phyloP scores from a whole-genome alignment of 176 grass and related monocot genomes.

The Rhynchospora breviuscula region DNA sequence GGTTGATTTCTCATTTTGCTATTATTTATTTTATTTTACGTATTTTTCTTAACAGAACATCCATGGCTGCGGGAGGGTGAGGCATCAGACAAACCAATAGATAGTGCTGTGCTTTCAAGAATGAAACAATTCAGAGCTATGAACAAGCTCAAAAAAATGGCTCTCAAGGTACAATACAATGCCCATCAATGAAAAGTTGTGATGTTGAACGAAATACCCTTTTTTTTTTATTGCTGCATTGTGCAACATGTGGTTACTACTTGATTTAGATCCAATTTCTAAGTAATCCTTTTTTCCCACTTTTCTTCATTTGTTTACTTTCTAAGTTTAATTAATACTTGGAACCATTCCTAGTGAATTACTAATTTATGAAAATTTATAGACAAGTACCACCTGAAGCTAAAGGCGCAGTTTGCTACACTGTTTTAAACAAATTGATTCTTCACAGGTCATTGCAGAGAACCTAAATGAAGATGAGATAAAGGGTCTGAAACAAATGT shows the following conservation, averaged over 20 bases:
- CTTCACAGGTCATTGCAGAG: slow-evolving; percentile 81
- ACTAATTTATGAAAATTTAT: background rate
- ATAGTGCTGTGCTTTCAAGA: slow-evolving; percentile 95
- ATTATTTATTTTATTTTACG: no score
- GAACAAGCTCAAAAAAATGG: slow-evolving; percentile 99
- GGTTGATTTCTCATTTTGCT: background rate
- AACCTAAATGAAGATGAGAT: slow-evolving; percentile 95
- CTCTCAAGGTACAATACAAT: slow-evolving; percentile 60
- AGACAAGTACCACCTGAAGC: background rate
- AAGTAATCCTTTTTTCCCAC: background rate
- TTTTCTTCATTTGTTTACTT: background rate
- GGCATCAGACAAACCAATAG: slow-evolving; percentile 93
- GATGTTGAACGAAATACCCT: background rate
- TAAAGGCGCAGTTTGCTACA: background rate
- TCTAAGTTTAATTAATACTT: background rate
- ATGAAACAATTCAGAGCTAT: slow-evolving; percentile 99
- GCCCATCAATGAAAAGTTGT: slow-evolving; percentile 7
- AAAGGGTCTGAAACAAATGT: slow-evolving; percentile 98
- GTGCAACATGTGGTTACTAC: background rate
- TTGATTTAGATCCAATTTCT: no score
- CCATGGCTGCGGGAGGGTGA: slow-evolving; percentile 90
- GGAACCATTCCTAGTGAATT: background rate
- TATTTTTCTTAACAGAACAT: slow-evolving; percentile 71
- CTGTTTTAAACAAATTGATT: background rate
- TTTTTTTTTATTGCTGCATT: background rate